phyloP scores from a whole-genome alignment of 2,329 filamentous ascomycete genomes.

The Colletotrichum graminicola region DNA sequence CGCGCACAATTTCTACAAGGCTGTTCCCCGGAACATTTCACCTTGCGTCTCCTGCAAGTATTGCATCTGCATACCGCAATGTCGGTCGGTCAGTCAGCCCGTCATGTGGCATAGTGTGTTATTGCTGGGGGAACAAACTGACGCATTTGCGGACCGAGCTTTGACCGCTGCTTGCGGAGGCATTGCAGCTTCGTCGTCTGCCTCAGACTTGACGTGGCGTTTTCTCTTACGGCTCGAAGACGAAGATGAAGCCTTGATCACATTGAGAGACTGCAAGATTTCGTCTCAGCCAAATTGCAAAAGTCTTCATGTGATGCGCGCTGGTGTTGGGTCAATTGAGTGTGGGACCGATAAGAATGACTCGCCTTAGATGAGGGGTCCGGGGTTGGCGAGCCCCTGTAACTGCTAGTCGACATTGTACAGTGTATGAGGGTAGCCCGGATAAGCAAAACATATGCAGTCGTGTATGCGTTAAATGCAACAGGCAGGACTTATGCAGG shows the following conservation, averaged over 20 bases:
- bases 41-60: constrained; percentile 51
- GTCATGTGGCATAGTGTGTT: not conserved
- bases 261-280: constrained; percentile 5
- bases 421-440: not conserved
- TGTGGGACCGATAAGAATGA: constrained; percentile 24
- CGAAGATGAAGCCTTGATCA: not conserved
- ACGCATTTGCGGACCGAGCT: constrained; percentile 38
- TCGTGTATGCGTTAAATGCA: not conserved
- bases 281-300: constrained; percentile 14
- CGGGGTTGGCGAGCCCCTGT: constrained; percentile 18
- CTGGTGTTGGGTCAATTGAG: not conserved
- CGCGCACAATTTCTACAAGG: constrained; percentile 51
- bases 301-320: constrained; percentile 18
- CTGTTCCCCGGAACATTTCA: constrained; percentile 51
- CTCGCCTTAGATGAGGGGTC: constrained; percentile 26
- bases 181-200: constrained; percentile 19
- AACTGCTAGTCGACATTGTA: constrained; percentile 8
- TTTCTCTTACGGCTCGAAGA: constrained; percentile 17
- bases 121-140: constrained; percentile 24
- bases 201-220: constrained; percentile 5
- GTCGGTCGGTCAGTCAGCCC: not conserved
- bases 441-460: not conserved
- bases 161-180: constrained; percentile 30
- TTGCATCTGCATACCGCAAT: constrained; percentile 32
- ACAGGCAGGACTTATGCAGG: not conserved